phyloP scores from a whole-genome alignment of 768 basidiomycete species.

The Trichaptum fuscoviolaceum region DNA sequence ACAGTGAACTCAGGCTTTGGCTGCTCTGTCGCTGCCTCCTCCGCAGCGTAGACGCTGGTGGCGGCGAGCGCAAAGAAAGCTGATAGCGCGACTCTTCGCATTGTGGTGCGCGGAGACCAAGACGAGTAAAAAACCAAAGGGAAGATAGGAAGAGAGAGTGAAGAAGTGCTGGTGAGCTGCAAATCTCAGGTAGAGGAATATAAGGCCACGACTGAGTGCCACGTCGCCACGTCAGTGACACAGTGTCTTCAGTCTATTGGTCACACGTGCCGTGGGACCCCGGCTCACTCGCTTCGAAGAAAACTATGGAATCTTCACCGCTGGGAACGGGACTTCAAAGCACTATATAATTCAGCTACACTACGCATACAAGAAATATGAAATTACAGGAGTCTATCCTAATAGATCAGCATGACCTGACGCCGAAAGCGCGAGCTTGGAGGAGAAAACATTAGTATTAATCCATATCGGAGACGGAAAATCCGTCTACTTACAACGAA shows the following conservation, averaged over 20 bases:
- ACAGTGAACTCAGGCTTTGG: constrained; percentile 70
- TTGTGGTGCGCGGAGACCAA: constrained; percentile 65
- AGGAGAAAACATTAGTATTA: constrained; percentile 9
- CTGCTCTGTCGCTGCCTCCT: constrained; percentile 57
- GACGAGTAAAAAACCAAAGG: constrained; percentile 37
- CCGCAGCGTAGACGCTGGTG: constrained; percentile 53
- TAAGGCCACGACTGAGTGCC: background rate
- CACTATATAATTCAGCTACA: constrained; percentile 9
- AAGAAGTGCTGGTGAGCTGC: constrained; percentile 12
- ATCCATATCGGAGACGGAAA: background rate
- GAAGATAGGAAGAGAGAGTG: constrained; percentile 28
- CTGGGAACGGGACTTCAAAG: constrained; percentile 1
- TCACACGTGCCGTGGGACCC: constrained; percentile 4
- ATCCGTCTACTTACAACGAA: constrained; percentile 63
- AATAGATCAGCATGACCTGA: constrained; percentile 94
- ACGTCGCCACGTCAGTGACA: constrained; percentile 1
- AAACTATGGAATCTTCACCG: constrained; percentile 13
- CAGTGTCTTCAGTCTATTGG: constrained; percentile 5
- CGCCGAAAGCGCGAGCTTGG: constrained; percentile 84
- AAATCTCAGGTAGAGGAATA: background rate
- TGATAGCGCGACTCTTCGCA: constrained; percentile 88
- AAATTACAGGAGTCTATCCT: constrained; percentile 37
- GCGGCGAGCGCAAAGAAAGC: constrained; percentile 63
- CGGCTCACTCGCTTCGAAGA: constrained; percentile 6
- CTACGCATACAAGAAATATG: constrained; percentile 12